phyloP scores from a whole-genome alignment of 202 grass and related monocot genomes.

The Brachypodium distachyon region DNA sequence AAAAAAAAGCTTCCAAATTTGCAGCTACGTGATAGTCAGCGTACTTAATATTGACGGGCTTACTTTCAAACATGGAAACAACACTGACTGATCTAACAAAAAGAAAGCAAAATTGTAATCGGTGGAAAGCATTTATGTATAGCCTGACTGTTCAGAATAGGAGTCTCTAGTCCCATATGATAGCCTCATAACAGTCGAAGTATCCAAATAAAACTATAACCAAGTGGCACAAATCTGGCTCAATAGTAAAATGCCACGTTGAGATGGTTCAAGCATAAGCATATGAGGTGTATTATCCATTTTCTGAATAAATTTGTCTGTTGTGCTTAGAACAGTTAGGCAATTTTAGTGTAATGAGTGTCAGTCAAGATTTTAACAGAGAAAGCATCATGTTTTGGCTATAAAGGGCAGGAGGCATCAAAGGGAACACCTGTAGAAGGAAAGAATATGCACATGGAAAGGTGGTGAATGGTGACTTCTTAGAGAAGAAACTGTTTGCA shows the following conservation, averaged over 20 bases:
- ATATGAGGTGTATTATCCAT: background rate
- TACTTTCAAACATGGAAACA: background rate
- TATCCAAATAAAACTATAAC: background rate
- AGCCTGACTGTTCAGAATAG: background rate
- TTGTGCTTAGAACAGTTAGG: background rate
- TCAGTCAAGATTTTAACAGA: background rate
- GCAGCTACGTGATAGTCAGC: background rate
- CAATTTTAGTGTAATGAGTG: background rate
- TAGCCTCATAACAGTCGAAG: background rate
- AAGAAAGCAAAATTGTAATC: background rate
- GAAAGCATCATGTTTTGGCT: background rate
- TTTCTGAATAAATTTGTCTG: background rate
- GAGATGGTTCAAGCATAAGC: background rate
- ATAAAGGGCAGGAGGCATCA: background rate
- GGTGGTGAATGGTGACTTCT: background rate
- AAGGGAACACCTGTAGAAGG: constrained; percentile 9
- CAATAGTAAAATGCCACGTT: background rate
- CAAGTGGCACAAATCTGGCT: background rate
- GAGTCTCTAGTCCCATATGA: background rate
- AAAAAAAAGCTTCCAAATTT: background rate
- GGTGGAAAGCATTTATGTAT: background rate
- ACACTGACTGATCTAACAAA: background rate
- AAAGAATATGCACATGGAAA: constrained; percentile 18
- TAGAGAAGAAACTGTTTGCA: background rate
- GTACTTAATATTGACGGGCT: background rate